Conservation (phyloP, 768 basidiomycete species). For the Tremella fuciformis region DNA sequence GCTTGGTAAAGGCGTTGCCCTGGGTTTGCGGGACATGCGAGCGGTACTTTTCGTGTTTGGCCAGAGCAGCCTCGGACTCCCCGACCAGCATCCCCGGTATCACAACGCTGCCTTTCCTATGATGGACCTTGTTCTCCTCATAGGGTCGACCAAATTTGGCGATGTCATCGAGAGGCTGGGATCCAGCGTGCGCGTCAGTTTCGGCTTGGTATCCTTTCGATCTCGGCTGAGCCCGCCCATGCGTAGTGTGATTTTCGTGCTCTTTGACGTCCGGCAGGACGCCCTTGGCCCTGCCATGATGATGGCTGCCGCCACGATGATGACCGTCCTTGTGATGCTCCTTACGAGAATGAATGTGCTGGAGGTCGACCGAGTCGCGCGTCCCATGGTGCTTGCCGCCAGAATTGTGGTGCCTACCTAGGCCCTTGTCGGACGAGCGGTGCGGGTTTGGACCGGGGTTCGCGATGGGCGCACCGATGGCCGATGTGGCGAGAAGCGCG, state of each 20-base stretch:
- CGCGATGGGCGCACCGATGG: constrained; percentile 9
- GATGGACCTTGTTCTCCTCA: too few species aligned
- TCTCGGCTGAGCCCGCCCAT: not conserved
- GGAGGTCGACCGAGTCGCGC: not conserved
- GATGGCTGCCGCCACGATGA: not conserved
- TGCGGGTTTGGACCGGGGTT: constrained; percentile 9
- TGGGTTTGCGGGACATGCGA: too few species aligned
- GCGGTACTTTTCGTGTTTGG: too few species aligned
- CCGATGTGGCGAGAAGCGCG: constrained; percentile 20
- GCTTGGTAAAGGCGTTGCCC: too few species aligned
- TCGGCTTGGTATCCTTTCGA: not conserved
- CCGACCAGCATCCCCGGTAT: too few species aligned
- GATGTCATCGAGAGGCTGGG: too few species aligned
- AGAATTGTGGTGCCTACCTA: not conserved
- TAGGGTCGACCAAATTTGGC: too few species aligned
- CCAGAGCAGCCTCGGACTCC: too few species aligned
- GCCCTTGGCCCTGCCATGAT: not conserved
- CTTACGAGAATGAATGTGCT: not conserved
- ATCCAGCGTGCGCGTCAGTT: too few species aligned
- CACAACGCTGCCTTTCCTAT: too few species aligned
- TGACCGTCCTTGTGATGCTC: not conserved
- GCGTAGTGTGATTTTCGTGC: not conserved
- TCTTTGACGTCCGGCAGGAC: not conserved
- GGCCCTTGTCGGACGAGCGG: constrained; percentile 7
- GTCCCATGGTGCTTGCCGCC: not conserved